These are phyloP conservation scores for Apiotrichum siamense DNA, from an alignment of 1,284 basidiomycete species.

Conservation along the genomic window DNA sequence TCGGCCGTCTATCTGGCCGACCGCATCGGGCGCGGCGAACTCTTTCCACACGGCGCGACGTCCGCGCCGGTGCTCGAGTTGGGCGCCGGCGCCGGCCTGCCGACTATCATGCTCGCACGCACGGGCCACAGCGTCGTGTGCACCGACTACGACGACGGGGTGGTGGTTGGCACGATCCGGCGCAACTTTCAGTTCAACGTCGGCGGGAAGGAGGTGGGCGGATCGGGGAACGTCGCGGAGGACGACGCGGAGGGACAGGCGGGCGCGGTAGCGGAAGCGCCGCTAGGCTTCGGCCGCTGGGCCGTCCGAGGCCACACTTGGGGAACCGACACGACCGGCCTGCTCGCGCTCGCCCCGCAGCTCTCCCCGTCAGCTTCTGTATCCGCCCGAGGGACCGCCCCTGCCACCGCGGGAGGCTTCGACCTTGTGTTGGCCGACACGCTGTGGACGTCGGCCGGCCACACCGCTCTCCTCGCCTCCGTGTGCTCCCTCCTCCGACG, in stretches of 20 bases:
- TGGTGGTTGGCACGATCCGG: slow-evolving; percentile 24
- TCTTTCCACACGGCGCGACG: neutral
- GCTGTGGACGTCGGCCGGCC: slow-evolving; percentile 37
- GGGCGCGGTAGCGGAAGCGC: neutral
- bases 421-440: slow-evolving; percentile 43
- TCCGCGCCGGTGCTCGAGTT: slow-evolving; percentile 30
- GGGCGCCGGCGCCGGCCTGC: slow-evolving; percentile 42
- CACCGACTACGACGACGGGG: slow-evolving; percentile 42
- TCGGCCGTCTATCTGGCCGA: slow-evolving; percentile 41
- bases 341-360: slow-evolving; percentile 14
- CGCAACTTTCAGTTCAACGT: slow-evolving; percentile 24
- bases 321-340: slow-evolving; percentile 24
- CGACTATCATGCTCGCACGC: slow-evolving; percentile 27
- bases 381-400: too few species aligned
- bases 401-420: too few species aligned
- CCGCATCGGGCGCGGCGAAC: slow-evolving; percentile 14
- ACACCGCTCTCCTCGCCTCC: slow-evolving; percentile 33
- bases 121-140: slow-evolving; percentile 23
- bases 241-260: neutral
- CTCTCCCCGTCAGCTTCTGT: neutral
- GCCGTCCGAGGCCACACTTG: slow-evolving; percentile 33
- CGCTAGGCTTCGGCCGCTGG: slow-evolving; percentile 13
- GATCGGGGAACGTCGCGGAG: neutral
- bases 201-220: neutral
- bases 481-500: slow-evolving; percentile 26